A percentile compares a stretch with the other conserved stretches of the same genome.
Evolutionary conservation across 2,329 filamentous ascomycete genomes (phyloP).

Genomic region (Aureobasidium sp.): DNA sequence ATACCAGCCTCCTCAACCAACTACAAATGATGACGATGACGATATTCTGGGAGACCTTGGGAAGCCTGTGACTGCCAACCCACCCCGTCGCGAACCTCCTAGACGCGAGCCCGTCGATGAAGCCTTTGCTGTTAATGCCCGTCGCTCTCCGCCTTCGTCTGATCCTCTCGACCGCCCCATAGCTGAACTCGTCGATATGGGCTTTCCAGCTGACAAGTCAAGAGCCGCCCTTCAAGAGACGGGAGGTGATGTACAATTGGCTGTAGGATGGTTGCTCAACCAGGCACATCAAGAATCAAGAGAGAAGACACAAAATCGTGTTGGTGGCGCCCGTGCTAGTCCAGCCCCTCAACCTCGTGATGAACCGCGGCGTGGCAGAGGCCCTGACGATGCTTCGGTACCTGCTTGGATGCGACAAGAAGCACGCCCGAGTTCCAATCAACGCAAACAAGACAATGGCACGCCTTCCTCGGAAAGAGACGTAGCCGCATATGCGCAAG

Average conservation of each 20-base stretch:
- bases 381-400: conserved; percentile 24
- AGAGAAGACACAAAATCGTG: conserved; percentile 47
- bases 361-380: conserved; percentile 2
- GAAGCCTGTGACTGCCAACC: conserved; percentile 47
- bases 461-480: conserved; percentile 59
- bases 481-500: conserved; percentile 69
- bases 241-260: conserved; percentile 74
- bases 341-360: conserved; percentile 5
- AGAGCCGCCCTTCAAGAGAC: conserved; percentile 70
- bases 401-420: conserved; percentile 59
- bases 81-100: conserved; percentile 15
- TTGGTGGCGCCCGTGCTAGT: conserved; percentile 12
- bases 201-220: conserved; percentile 81
- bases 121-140: conserved; percentile 8
- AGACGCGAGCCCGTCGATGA: conserved; percentile 16
- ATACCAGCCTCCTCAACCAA: conserved; percentile 12
- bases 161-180: conserved; percentile 67
- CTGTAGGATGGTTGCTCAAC: conserved; percentile 81
- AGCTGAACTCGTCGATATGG: conserved; percentile 88
- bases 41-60: conserved; percentile 55
- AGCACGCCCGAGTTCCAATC: conserved; percentile 38
- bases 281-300: conserved; percentile 81
- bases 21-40: conserved; percentile 42
- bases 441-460: conserved; percentile 43
- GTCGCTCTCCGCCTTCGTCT: conserved; percentile 1